phyloP scores from a whole-genome alignment of 2,329 filamentous ascomycete genomes.

The Hymenotorrendiella dingleyae region DNA sequence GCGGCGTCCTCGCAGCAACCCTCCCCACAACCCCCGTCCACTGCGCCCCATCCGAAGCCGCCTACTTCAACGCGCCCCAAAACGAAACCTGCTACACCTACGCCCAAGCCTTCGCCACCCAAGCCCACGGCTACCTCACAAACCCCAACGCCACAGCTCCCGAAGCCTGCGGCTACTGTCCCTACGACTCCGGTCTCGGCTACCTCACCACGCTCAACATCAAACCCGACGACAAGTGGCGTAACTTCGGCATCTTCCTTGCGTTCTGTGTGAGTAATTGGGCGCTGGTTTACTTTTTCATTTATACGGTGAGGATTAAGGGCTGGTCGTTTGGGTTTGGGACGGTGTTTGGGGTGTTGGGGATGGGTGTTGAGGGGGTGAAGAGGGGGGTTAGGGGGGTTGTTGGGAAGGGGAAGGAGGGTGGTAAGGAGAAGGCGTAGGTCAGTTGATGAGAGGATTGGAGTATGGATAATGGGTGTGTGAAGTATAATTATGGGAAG shows the following conservation, averaged over 20 bases:
- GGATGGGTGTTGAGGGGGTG: conserved; percentile 33
- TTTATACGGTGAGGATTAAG: conserved; percentile 65
- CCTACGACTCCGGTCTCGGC: conserved; percentile 53
- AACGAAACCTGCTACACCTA: conserved; percentile 61
- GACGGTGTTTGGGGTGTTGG: conserved; percentile 44
- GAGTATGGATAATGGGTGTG: no score
- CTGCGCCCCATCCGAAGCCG: conserved; percentile 49
- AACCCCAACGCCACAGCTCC: conserved; percentile 50
- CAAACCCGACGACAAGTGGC: conserved; percentile 57
- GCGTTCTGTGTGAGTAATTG: conserved; percentile 67
- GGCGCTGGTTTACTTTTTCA: conserved; percentile 69
- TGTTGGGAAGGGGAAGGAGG: conserved; percentile 7
- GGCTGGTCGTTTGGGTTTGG: conserved; percentile 67
- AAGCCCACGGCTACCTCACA: conserved; percentile 46
- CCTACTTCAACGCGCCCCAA: conserved; percentile 58
- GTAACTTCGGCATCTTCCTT: conserved; percentile 66
- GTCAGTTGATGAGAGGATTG: no score
- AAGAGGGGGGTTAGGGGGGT: conserved; percentile 25
- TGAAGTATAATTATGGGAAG: no score
- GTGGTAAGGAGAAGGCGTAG: not conserved
- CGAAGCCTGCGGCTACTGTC: conserved; percentile 69
- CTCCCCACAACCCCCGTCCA: conserved; percentile 44
- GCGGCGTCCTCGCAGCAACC: conserved; percentile 61
- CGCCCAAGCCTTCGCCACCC: conserved; percentile 50
- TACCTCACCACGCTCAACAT: conserved; percentile 56